Base-by-base conservation (phyloP, 2,329 filamentous ascomycete species). In the Stachybotrys elegans region DNA sequence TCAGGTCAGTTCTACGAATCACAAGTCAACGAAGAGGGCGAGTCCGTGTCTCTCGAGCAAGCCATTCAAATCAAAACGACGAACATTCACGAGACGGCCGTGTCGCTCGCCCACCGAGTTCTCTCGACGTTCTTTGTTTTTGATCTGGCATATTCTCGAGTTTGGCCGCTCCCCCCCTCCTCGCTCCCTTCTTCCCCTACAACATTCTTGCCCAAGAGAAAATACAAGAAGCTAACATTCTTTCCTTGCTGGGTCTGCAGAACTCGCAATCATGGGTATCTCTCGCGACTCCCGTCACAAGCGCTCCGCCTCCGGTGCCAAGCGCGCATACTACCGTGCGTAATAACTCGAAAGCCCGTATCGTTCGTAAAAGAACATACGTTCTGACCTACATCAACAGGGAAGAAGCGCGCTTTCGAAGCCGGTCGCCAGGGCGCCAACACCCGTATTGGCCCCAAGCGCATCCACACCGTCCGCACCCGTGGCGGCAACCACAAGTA, bases 261-360 rank as follows among this genome's bases (percentile, higher is more conserved):
- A 79, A 78, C 79, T 77, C 76, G 84, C 83, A 86, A 88, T 84
- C 79, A 92, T 92, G 87, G 88, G 93, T 98, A 97, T 98, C 81
- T 96, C 92, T 78, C 88, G 93, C 81, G 92, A 97, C 80, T 95
- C 90, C 74, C 90, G 93, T 81, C 93, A 98, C 86, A 98, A 98
- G 88, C 91, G 93, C 79, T 91, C 90, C 76, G 91, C 92, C 75
- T 88, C 94, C 73, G 94, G 93, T 83, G 93, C 94, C 69, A 98
- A 98, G 87, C 85, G 87, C 73, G 81, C 87, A 77, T 86, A 84
- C 78, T 93, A 92, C 83, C 83, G 88, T 84, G 78, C 78, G 81
- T 85, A 69, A 57, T 22, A 51, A 45, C 58, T 76, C 78, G 78
- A 81, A 82, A 82, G 78, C 80, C 81, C 81, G 80, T 83, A 81